phyloP scores from a whole-genome alignment of 179 eudicot species.

The Silene coronaria region DNA sequence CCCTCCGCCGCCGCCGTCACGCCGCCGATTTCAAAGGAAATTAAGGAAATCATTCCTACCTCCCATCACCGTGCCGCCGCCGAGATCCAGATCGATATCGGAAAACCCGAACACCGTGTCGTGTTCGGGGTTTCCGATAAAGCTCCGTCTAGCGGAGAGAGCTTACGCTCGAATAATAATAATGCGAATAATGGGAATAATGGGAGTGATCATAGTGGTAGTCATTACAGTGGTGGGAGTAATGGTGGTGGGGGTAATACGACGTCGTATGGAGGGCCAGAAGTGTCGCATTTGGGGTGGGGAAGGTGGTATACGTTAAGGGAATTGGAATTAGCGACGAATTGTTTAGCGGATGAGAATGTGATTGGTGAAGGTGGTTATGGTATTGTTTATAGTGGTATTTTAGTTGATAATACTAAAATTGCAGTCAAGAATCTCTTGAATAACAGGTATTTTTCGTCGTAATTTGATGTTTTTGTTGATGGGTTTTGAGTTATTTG shows the following conservation, averaged over 20 bases:
- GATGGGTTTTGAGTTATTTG: not conserved
- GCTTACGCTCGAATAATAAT: constrained; percentile 42
- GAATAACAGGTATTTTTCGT: constrained; percentile 56
- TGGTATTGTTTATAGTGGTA: constrained; percentile 77
- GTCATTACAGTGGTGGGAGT: not conserved
- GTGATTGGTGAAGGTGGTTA: constrained; percentile 96
- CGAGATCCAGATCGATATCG: constrained; percentile 79
- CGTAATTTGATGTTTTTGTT: not conserved
- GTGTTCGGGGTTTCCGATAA: constrained; percentile 66
- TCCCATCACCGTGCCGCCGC: constrained; percentile 22
- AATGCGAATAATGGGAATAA: not conserved
- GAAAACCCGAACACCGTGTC: constrained; percentile 62
- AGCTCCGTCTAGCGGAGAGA: constrained; percentile 62
- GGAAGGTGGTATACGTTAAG: constrained; percentile 79
- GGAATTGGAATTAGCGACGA: constrained; percentile 74
- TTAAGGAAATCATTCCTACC: constrained; percentile 47
- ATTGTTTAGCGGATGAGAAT: constrained; percentile 62
- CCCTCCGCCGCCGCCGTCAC: constrained; percentile 27
- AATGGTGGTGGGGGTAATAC: constrained; percentile 19
- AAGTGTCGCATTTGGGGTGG: constrained; percentile 85
- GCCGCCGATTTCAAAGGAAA: constrained; percentile 53
- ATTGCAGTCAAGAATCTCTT: constrained; percentile 82
- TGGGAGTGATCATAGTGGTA: not conserved
- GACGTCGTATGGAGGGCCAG: constrained; percentile 58
- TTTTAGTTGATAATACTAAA: constrained; percentile 58